Conservation (phyloP, 108 stramenopile genomes). For the Stephanodiscus minutulus region DNA sequence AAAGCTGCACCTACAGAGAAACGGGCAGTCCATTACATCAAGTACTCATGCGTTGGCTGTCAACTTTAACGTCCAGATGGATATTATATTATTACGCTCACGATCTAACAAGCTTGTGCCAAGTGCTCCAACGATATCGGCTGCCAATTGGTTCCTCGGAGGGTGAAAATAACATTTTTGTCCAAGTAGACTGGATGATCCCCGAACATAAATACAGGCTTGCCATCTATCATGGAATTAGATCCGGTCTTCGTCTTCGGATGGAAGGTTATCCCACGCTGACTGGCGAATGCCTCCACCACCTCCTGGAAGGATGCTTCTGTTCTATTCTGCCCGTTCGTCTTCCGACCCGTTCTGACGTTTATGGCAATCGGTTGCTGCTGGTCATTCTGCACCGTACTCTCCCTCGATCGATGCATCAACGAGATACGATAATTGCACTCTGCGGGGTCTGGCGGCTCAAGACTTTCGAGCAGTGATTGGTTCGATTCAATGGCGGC, state of each 20-base stretch:
- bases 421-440: constrained; percentile 54
- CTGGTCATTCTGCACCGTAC: constrained; percentile 32
- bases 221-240: constrained; percentile 71
- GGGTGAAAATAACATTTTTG: constrained; percentile 66
- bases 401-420: constrained; percentile 55
- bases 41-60: too few relatives aligned
- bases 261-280: constrained; percentile 61
- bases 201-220: constrained; percentile 78
- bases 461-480: constrained; percentile 33
- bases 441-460: constrained; percentile 43
- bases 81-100: not conserved
- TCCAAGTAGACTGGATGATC: constrained; percentile 73
- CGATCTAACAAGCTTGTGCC: constrained; percentile 8
- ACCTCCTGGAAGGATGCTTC: constrained; percentile 40
- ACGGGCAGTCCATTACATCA: too few relatives aligned
- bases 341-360: not conserved
- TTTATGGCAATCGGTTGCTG: constrained; percentile 12
- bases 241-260: constrained; percentile 64
- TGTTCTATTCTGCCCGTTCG: not conserved
- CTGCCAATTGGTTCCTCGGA: constrained; percentile 50
- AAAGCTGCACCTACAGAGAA: too few relatives aligned
- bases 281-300: constrained; percentile 61
- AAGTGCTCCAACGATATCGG: constrained; percentile 72
- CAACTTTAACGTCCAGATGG: too few relatives aligned
- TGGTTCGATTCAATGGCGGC: constrained; percentile 31